Evolutionary conservation across 495 filamentous ascomycete species (phyloP), one percentile per base, ranked within the genome.

Genomic region (Chlorociboria aeruginascens): DNA sequence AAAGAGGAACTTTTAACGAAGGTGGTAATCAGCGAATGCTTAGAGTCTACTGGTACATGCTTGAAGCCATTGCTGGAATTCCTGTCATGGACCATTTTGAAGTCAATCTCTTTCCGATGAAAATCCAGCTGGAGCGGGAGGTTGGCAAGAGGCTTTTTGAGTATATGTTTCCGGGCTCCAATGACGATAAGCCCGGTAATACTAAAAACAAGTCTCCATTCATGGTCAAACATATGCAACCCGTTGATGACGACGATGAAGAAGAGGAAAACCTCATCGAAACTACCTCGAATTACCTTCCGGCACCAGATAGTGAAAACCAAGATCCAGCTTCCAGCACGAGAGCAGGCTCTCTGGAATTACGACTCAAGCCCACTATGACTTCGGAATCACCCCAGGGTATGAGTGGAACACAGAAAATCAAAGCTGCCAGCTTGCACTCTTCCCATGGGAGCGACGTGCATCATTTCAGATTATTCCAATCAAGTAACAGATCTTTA

Each of bases 21-120:
- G 63, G 63, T 8, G 72, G 83, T 48, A 66, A 65, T 20, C 67
- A 69, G 47, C 82, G 82, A 48, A 96, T 97, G 84, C 75, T 97
- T 38, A 78, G 83, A 32, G 83, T 99, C 31, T 88, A 88, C 54
- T 99, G 92, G 87, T 82, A 94, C 59, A 95, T 95, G 86, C 73
- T 97, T 7, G 92, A 99, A 61, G 92, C 90, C 32, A 95, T 99
- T 59, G 92, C 90, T 36, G 92, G 92, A 32, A 97, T 99, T 55
- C 89, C 92, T 1, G 89, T 99, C 39, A 81, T 97, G 71, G 89
- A 97, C 53, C 84, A 93, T 59, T 99, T 99, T 54, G 92, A 99
- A 63, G 84, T 99, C 43, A 85, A 89, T 51, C 67, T 97, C 8
- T 89, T 92, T 61, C 92, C 92, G 1, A 75, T 99, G 55, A 94